A percentile compares a stretch with the other conserved stretches of the same genome.
phyloP scores from a whole-genome alignment of 2,329 filamentous ascomycete genomes.

The Ilyonectria mors-panacis region DNA sequence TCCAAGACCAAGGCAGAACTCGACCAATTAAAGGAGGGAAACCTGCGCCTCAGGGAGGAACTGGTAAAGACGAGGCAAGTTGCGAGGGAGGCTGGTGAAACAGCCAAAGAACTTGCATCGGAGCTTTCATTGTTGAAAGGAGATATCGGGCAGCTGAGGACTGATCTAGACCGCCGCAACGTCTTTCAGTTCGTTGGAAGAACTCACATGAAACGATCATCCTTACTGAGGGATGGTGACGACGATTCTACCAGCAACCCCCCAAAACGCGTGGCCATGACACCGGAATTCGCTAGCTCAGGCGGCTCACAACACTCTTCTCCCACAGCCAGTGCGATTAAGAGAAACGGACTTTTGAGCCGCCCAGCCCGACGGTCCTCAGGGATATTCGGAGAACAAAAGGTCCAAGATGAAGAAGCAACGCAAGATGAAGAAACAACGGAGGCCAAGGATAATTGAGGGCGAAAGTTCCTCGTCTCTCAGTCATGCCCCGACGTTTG shows the following conservation, averaged over 20 bases:
- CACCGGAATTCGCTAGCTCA: conserved; percentile 39
- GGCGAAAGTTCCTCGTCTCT: background rate
- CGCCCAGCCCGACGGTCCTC: conserved; percentile 27
- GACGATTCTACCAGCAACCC: conserved; percentile 35
- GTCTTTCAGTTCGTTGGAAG: conserved; percentile 30
- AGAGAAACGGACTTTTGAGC: conserved; percentile 19
- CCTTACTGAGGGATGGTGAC: conserved; percentile 30
- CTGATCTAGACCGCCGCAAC: conserved; percentile 46
- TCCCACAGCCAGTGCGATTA: conserved; percentile 29
- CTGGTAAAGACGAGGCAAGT: conserved; percentile 43
- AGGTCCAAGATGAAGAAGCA: conserved; percentile 3
- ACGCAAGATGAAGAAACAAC: background rate
- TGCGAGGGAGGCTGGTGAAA: conserved; percentile 43
- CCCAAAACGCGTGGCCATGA: conserved; percentile 45
- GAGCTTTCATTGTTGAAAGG: conserved; percentile 52
- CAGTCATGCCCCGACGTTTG: background rate
- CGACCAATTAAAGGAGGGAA: conserved; percentile 38
- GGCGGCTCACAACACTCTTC: conserved; percentile 37
- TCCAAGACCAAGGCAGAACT: conserved; percentile 43
- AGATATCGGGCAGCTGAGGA: conserved; percentile 52
- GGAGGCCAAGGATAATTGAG: background rate
- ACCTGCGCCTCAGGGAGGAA: conserved; percentile 44
- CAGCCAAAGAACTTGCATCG: conserved; percentile 46
- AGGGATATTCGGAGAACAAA: conserved; percentile 14
- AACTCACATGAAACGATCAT: conserved; percentile 39